Conservation (phyloP, 192 early-diverging fungal species). For the Linnemannia schmuckeri region DNA sequence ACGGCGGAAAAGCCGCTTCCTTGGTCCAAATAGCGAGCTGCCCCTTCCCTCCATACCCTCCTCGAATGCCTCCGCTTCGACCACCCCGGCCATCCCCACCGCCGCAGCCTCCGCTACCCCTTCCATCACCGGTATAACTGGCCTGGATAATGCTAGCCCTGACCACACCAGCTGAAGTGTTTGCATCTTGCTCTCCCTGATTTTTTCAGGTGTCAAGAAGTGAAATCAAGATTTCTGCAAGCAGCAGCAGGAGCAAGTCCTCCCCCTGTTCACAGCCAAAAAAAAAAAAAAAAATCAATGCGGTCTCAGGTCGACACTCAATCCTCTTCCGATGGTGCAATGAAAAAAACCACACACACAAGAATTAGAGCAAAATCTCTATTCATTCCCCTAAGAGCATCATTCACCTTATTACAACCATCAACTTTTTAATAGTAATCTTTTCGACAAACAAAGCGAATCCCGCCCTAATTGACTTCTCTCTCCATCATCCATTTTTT, state of each 20-base stretch:
- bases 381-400: neutral
- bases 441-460: neutral
- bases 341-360: neutral
- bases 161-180: neutral
- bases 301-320: neutral
- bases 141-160: neutral
- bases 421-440: neutral
- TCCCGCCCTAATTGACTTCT: neutral
- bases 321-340: neutral
- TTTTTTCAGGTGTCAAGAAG: neutral
- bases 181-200: neutral
- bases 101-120: neutral
- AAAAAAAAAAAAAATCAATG: neutral
- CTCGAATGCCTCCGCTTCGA: neutral
- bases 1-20: constrained; percentile 34
- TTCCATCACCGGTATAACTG: neutral
- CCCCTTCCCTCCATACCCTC: neutral
- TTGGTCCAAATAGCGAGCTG: constrained; percentile 16
- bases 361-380: neutral
- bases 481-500: neutral
- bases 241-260: neutral
- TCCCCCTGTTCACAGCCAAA: too few relatives aligned
- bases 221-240: neutral
- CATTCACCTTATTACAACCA: neutral
- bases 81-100: neutral